Conservation (phyloP, 2,329 filamentous ascomycete genomes). For the Harringtonia aguacate region DNA sequence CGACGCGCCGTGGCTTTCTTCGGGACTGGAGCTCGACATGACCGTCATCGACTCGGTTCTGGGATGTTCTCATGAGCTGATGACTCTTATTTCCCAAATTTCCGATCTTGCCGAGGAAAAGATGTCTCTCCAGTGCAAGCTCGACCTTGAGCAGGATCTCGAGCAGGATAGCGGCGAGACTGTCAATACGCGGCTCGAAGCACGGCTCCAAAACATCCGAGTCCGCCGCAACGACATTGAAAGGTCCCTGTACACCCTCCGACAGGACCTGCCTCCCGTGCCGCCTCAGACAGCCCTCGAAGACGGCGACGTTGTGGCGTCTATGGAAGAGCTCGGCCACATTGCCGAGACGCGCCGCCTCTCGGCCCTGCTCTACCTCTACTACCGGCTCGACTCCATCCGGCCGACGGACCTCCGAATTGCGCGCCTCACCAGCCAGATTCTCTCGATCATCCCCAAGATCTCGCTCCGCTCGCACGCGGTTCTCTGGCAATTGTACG, state of each 20-base stretch:
- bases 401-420: background rate
- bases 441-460: background rate
- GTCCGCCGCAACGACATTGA: background rate
- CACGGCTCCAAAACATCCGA: background rate
- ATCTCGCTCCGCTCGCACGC: background rate
- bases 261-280: background rate
- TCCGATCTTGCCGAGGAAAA: background rate
- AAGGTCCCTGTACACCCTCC: background rate
- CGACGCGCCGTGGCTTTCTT: background rate
- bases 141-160: background rate
- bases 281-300: background rate
- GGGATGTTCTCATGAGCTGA: background rate
- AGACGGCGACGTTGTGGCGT: background rate
- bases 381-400: background rate
- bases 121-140: background rate
- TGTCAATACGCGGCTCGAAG: no score
- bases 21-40: background rate
- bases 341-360: background rate
- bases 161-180: no score
- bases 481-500: background rate
- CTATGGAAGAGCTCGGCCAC: background rate
- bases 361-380: background rate
- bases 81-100: background rate
- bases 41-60: background rate
- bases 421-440: background rate